Base-by-base conservation (phyloP, 2,329 filamentous ascomycete genomes). In the Diaporthe amygdali region DNA sequence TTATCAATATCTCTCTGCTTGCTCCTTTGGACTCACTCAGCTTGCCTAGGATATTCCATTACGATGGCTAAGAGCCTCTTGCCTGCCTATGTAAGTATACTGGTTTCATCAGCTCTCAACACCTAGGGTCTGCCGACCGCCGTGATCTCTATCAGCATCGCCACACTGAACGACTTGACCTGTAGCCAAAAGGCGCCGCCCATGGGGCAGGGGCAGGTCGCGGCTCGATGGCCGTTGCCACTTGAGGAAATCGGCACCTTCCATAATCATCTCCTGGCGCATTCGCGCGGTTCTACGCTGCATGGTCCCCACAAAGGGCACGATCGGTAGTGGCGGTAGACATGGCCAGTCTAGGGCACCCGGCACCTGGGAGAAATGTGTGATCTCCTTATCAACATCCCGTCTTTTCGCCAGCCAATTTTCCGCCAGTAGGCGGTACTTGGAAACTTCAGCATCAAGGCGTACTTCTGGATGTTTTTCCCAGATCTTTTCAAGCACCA, bases 391-490 rank as follows among this genome's bases (percentile, higher is more conserved):
- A 25, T 49, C 46, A 10, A 25, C 15, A 22, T 37, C 27, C 15
- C 27, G 9, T 27, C 52, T 56, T 27, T 56, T 20, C 27, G 27
- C 34, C 27, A 56, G 27, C 52, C 52, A 56, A 20, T 2, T 1
- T 20, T 37, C 17, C 15, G 34, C 8, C 2, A 56, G 27, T 27
- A 8, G 34, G 27, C 52, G 52, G 9, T 56, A 56, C 52, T 37
- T 27, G 34, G 52, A 3, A 5, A 56, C 52, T 9, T 32, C 27
- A 15, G 27, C 27, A 54, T 72, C 71, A 5, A 72, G 63, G 39
- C 66, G 44, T 30, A 71, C 71, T 7, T 71, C 68, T 10, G 63
- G 71, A 30, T 73, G 71, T 25, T 61, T 68, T n/a, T 52, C 52
- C 68, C 71, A 73, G 47, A 39, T n/a, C n/a, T 49, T 25, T 7